Conservation (phyloP, 129 eudicot species). For the Lactuca saligna region DNA sequence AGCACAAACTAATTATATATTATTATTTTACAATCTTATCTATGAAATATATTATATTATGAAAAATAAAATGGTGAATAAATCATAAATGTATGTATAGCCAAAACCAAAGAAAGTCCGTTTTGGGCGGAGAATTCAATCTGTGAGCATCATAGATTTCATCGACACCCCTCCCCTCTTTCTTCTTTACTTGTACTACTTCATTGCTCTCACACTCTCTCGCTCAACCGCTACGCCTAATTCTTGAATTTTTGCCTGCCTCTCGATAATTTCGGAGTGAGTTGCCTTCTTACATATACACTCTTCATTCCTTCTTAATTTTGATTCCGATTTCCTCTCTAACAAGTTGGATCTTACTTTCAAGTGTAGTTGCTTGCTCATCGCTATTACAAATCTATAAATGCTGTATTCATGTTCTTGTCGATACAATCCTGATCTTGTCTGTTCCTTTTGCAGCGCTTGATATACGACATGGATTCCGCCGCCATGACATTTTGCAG, state of each 20-base stretch:
- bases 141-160: conserved; percentile 35
- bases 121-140: conserved; percentile 47
- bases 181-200: conserved; percentile 21
- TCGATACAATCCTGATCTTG: conserved; percentile 1
- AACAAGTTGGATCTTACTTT: conserved; percentile 24
- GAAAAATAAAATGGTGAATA: background rate
- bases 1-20: background rate
- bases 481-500: conserved; percentile 31
- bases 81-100: background rate
- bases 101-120: conserved; percentile 14
- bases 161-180: conserved; percentile 33
- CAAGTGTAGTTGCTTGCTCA: conserved; percentile 18
- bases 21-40: background rate
- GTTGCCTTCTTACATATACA: background rate
- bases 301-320: conserved; percentile 2
- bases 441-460: conserved; percentile 22
- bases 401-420: conserved; percentile 4
- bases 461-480: conserved; percentile 30
- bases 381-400: conserved; percentile 6
- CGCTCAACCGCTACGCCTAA: conserved; percentile 41
- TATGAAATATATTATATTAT: too few species aligned
- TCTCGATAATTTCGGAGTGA: conserved; percentile 5
- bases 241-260: background rate
- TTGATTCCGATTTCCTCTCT: conserved; percentile 22
- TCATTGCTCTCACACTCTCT: conserved; percentile 21